Percentiles rank a stretch among this genome's conserved stretches.
phyloP scores from a whole-genome alignment of 2,329 filamentous ascomycete genomes.

The Penicillium sp. region DNA sequence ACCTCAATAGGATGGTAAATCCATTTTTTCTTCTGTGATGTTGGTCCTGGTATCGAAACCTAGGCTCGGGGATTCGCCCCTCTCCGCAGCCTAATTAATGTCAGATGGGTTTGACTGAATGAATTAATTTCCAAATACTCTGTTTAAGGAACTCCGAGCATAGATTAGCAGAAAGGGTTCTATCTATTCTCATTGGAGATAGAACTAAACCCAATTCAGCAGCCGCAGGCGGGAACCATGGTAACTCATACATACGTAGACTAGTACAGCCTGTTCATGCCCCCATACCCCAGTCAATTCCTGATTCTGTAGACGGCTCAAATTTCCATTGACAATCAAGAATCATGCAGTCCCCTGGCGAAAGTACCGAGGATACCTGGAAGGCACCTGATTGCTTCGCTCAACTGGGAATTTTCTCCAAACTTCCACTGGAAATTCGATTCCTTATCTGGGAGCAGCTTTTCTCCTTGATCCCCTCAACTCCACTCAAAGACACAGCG shows the following conservation, averaged over 20 bases:
- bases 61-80: background rate
- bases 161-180: too few relatives aligned
- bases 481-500: background rate
- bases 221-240: background rate
- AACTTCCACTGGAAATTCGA: background rate
- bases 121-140: background rate
- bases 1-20: background rate
- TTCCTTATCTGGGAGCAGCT: background rate
- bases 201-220: background rate
- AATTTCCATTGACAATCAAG: background rate
- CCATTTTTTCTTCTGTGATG: background rate
- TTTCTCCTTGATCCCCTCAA: background rate
- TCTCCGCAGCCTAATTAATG: background rate
- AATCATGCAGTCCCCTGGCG: background rate
- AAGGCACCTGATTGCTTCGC: background rate
- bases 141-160: background rate
- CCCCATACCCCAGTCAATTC: too few relatives aligned
- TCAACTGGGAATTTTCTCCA: background rate
- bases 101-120: background rate
- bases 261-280: too few relatives aligned
- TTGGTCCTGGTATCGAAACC: background rate
- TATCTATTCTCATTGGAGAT: background rate
- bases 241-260: too few relatives aligned
- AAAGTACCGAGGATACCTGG: background rate
- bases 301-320: too few relatives aligned